phyloP scores from a whole-genome alignment of 345 rosid genomes.

The Sonneratia alba region DNA sequence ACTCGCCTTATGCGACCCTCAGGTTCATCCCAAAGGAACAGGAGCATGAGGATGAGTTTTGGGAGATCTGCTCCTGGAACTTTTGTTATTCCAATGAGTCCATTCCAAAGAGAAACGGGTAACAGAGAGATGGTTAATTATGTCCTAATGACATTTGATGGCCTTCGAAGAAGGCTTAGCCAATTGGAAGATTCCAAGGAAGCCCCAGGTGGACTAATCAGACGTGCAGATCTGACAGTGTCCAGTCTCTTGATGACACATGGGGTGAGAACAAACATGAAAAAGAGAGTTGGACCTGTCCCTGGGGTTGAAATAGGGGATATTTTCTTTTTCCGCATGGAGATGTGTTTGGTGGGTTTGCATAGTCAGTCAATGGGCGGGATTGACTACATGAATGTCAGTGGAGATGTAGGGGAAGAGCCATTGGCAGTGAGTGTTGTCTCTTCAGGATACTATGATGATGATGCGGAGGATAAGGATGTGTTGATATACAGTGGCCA shows the following conservation, averaged over 20 bases:
- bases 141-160: slow-evolving; percentile 36
- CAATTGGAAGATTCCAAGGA: slow-evolving; percentile 49
- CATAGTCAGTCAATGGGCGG: slow-evolving; percentile 79
- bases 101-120: slow-evolving; percentile 15
- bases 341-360: slow-evolving; percentile 67
- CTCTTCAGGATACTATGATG: slow-evolving; percentile 70
- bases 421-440: slow-evolving; percentile 69
- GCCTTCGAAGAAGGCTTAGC: slow-evolving; percentile 44
- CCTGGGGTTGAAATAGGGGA: slow-evolving; percentile 85
- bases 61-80: slow-evolving; percentile 11
- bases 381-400: slow-evolving; percentile 56
- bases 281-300: slow-evolving; percentile 62
- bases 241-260: slow-evolving; percentile 50
- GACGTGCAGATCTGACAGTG: slow-evolving; percentile 46
- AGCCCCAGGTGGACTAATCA: slow-evolving; percentile 23
- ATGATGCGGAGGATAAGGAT: slow-evolving; percentile 55
- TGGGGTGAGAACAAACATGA: slow-evolving; percentile 56
- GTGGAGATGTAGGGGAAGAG: slow-evolving; percentile 42
- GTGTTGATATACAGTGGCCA: slow-evolving; percentile 68
- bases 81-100: slow-evolving; percentile 20
- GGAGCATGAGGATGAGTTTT: slow-evolving; percentile 19
- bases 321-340: slow-evolving; percentile 71
- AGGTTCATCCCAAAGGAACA: slow-evolving; percentile 14
- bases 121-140: slow-evolving; percentile 28
- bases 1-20: slow-evolving; percentile 5